Evolutionary conservation across 108 stramenopile genomes (phyloP), one percentile per base, ranked within the genome.

Genomic region (Hondaea fermentalgiana): DNA sequence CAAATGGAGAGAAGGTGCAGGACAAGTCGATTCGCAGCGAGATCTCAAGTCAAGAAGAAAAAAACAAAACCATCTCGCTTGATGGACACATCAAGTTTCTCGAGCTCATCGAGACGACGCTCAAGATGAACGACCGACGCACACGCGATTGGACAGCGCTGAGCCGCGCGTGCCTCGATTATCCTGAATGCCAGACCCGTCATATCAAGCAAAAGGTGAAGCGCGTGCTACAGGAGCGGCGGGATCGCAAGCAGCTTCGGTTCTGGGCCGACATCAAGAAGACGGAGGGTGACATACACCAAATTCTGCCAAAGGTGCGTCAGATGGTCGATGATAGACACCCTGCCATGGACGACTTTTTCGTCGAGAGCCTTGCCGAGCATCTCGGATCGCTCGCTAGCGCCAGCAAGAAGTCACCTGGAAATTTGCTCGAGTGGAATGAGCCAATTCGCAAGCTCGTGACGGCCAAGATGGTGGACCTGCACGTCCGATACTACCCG

Each of bases 51-150:
- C 35, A 35, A 35, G 64, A 28, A 8, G 42, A 8, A 69, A 10
- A 42, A 1, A 23, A 14, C 25, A 0, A 17, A 8, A 42, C 8
- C 35, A 17, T 69, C 17, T 42, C 64, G 42, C 42, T 69, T 14
- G 64, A 69, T 69, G 45, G 49, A 47, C 76, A 83, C 76, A 83
- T 83, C n/a, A 83, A 83, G 51, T 53, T 83, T 35, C 51, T 53
- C 51, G 76, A 83, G 23, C 23, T 83, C 6, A 83, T 83, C 76
- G 76, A 83, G 23, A 53, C 45, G 19, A 28, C 19, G 49, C 51
- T 83, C 12, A 12, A 17, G n/a, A 19, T 23, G 28, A 83, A 53
- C 23, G 76, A 83, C 51, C 76, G 76, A 45, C 45, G 51, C 17
- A 53, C 76, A 16, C 76, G 76, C 76, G 76, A 83, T 4, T 83